Base-by-base conservation (phyloP, 192 early-diverging fungal species). In the Dissophora globulifera region DNA sequence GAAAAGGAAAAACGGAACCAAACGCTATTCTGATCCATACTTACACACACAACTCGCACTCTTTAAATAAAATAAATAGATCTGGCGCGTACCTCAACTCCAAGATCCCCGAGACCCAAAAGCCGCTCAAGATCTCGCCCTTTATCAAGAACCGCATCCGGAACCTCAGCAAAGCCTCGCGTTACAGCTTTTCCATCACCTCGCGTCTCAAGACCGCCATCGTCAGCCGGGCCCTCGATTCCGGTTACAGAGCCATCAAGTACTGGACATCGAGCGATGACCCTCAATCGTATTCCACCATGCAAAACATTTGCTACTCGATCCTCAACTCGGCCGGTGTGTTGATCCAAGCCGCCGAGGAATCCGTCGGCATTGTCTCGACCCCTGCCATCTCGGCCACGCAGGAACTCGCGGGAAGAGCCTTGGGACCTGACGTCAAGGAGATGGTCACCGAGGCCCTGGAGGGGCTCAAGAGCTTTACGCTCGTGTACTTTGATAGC, bases 101-200 rank as follows among this genome's bases (percentile, higher is more conserved):
- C 33, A 75, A 49, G 62, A 54, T 75, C 43, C 62, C 70, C 29
- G 70, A 75, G 33, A 75, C 43, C 17, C 62, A 65, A 27, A 75
- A 66, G 4, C 70, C 70, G 4, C 57, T 75, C 40, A 58, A 31
- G 31, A 75, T 75, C 50, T 75, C 70, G 8, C 70, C 70, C 3
- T 60, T 75, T 32, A 75, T 75, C 57, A 75, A 60, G 56, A 75
- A 75, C 19, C 62, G 70, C 15, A 64, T 75, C 32, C 62, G 70
- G 1, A 75, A 75, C 40, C 13, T 75, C 27, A 60, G 62, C 49
- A 43, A 54, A 32, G 62, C 60, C 15, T 57, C 52, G 43, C 57
- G 70, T 9, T 19, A 9, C 13, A 65, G 62, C 35, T 66, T 75
- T 19, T 54, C 57, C 0, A 19, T 75, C 31, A 75, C 70, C 23